These are phyloP conservation scores for Quercus robur DNA, from an alignment of 306 rosid genomes.

Conservation along the genomic window DNA sequence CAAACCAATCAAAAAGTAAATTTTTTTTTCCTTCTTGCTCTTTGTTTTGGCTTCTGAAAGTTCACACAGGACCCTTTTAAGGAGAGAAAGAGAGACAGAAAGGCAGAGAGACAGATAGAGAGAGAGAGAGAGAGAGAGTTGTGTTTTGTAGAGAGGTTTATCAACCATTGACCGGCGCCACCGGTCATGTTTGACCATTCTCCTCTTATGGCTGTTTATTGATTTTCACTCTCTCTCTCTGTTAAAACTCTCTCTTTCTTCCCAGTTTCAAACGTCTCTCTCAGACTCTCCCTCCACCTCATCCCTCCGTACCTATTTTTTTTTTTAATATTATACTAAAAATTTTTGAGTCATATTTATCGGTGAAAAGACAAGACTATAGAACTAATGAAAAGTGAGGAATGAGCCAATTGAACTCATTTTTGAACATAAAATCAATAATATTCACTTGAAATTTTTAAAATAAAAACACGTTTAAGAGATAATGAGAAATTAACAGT, in stretches of 20 bases:
- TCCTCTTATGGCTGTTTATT: neutral
- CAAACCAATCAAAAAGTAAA: neutral
- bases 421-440: no score
- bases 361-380: no score
- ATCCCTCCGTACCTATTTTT: neutral
- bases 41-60: no score
- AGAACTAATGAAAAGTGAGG: no score
- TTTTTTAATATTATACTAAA: no score
- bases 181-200: slow-evolving; percentile 77
- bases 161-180: slow-evolving; percentile 73
- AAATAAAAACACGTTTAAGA: no score
- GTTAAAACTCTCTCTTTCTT: slow-evolving; percentile 35
- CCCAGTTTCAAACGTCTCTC: slow-evolving; percentile 23
- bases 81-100: slow-evolving; percentile 20
- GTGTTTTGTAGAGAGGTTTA: slow-evolving; percentile 45
- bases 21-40: no score
- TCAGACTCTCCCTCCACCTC: neutral
- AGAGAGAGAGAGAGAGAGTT: neutral
- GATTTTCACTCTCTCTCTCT: neutral
- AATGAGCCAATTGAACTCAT: no score
- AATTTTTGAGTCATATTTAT: no score
- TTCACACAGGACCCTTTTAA: neutral
- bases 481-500: rapidly evolving
- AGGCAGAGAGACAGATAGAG: slow-evolving; percentile 24
- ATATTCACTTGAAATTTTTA: no score